Conservation (phyloP, 169 alveolate genomes). For the Cryptosporidium muris region DNA sequence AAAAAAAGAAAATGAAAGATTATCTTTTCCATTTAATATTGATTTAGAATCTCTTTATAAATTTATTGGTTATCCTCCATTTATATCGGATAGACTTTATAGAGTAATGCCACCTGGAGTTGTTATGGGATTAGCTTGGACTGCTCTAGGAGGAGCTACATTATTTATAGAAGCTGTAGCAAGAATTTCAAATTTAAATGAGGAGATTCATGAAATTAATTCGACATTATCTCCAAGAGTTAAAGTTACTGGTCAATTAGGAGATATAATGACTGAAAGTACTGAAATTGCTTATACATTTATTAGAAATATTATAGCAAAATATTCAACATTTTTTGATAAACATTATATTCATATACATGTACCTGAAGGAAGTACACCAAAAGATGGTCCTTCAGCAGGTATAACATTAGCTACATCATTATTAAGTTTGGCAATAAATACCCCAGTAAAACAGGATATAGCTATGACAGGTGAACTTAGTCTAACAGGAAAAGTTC, state of each 20-base stretch:
- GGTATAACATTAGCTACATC: background rate
- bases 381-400: background rate
- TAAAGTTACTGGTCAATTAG: conserved; percentile 91
- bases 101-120: conserved; percentile 84
- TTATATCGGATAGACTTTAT: conserved; percentile 74
- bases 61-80: conserved; percentile 77
- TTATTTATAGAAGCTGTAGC: conserved; percentile 90
- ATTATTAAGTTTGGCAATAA: background rate
- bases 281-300: conserved; percentile 90
- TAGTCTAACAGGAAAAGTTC: conserved; percentile 92
- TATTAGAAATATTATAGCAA: conserved; percentile 80
- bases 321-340: conserved; percentile 77
- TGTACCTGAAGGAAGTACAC: conserved; percentile 93
- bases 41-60: conserved; percentile 73
- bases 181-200: background rate
- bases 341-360: conserved; percentile 88
- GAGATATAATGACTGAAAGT: conserved; percentile 92
- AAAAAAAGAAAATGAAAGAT: conserved; percentile 63
- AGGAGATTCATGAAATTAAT: too few species aligned
- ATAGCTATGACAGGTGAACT: conserved; percentile 96
- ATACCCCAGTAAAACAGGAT: background rate
- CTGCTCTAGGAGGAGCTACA: conserved; percentile 92
- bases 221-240: conserved; percentile 44
- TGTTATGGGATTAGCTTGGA: conserved; percentile 94
- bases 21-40: conserved; percentile 34